These are phyloP conservation scores for Entomophthora muscae DNA, from an alignment of 371 early-diverging fungal species.

Conservation along the genomic window DNA sequence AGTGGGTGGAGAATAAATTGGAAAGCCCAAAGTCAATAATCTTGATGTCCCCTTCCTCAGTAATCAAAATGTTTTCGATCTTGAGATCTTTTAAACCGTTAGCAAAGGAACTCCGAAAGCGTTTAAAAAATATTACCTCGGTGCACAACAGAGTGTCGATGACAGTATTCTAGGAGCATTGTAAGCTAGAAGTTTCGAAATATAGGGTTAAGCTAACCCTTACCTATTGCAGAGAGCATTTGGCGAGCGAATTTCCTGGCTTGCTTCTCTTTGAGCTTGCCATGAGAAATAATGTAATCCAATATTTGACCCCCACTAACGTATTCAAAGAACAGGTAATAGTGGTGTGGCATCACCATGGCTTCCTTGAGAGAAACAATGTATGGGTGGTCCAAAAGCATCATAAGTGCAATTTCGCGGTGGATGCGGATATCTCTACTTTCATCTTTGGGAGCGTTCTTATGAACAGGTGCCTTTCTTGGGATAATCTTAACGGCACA, in stretches of 20 bases:
- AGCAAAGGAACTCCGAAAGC: constrained; percentile 12
- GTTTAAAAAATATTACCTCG: constrained; percentile 27
- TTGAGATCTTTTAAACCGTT: constrained; percentile 52
- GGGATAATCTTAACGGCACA: constrained; percentile 76
- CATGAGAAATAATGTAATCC: constrained; percentile 77
- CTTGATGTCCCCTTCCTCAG: constrained; percentile 61
- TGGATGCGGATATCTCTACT: constrained; percentile 76
- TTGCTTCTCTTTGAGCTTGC: constrained; percentile 71
- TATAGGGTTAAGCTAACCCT: constrained; percentile 10
- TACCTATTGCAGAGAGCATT: constrained; percentile 79
- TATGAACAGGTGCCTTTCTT: constrained; percentile 19
- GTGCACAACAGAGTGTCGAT: constrained; percentile 89
- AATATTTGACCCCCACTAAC: constrained; percentile 77
- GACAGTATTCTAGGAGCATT: constrained; percentile 57
- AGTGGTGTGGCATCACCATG: constrained; percentile 59
- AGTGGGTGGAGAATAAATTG: constrained; percentile 69
- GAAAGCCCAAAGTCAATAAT: constrained; percentile 94
- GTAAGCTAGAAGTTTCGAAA: constrained; percentile 6
- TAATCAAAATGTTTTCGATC: constrained; percentile 89
- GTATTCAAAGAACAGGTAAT: constrained; percentile 89
- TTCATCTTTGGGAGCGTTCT: constrained; percentile 31
- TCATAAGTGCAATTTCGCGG: constrained; percentile 78
- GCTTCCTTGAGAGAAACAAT: constrained; percentile 71
- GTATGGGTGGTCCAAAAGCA: constrained; percentile 80
- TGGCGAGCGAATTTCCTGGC: constrained; percentile 86